These are phyloP conservation scores for Eudorina sp. DNA, from an alignment of 139 green algal genomes.

Conservation along the genomic window DNA sequence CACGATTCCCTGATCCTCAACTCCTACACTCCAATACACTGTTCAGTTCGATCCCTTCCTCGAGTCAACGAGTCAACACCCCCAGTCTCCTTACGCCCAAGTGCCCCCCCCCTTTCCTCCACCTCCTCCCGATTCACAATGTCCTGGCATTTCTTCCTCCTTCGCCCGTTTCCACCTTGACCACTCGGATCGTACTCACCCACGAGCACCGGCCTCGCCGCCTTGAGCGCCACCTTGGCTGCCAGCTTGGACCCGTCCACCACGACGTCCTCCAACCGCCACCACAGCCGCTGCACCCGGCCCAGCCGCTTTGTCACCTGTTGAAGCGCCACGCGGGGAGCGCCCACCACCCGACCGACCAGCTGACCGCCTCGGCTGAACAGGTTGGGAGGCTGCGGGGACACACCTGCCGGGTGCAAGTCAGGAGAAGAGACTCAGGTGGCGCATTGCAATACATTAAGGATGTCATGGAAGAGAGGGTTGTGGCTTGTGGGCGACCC, in stretches of 20 bases:
- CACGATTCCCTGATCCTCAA: too few relatives aligned
- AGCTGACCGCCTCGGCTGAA: background rate
- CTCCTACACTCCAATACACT: too few relatives aligned
- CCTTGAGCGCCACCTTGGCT: slow-evolving; percentile 46
- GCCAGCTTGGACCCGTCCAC: slow-evolving; percentile 60
- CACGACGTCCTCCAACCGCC: slow-evolving; percentile 64
- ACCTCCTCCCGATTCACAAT: too few relatives aligned
- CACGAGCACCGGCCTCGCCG: slow-evolving; percentile 54
- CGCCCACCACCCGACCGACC: background rate
- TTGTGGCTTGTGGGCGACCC: too few relatives aligned
- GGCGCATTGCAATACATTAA: too few relatives aligned
- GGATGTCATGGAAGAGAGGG: too few relatives aligned
- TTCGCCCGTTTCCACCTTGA: too few relatives aligned
- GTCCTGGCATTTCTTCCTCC: too few relatives aligned
- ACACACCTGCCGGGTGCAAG: slow-evolving; percentile 40
- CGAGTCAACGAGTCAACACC: too few relatives aligned
- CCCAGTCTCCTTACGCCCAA: too few relatives aligned
- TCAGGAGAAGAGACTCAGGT: background rate
- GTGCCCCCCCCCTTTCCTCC: background rate
- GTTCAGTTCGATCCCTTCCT: too few relatives aligned
- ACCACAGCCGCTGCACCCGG: slow-evolving; percentile 53
- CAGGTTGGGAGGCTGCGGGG: slow-evolving; percentile 13
- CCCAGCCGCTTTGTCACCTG: slow-evolving; percentile 34
- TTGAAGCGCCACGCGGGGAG: background rate
- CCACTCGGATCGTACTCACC: too few relatives aligned